These are phyloP conservation scores for Wickerhamiella azyma DNA, from an alignment of 805 yeast genomes.

Conservation along the genomic window DNA sequence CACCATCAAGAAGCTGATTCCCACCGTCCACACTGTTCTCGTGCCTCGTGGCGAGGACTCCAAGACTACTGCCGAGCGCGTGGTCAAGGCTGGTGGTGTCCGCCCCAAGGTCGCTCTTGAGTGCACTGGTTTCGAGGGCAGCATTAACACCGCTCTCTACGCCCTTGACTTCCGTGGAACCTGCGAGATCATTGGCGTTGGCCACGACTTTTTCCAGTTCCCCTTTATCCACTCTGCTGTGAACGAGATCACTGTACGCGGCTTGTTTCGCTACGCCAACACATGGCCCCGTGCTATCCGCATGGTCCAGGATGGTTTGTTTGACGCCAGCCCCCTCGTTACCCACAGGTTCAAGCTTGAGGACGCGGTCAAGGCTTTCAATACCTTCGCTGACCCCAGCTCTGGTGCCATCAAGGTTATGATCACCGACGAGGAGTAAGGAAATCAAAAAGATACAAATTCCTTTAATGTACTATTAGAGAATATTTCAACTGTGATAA, in stretches of 20 bases:
- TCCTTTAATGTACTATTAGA: not conserved
- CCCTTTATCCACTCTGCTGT: slow-evolving; percentile 44
- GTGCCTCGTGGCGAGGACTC: slow-evolving; percentile 32
- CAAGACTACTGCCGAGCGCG: slow-evolving; percentile 20
- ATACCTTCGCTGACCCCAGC: slow-evolving; percentile 28
- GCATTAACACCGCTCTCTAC: slow-evolving; percentile 35
- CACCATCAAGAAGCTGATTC: slow-evolving; percentile 35
- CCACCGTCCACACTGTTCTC: slow-evolving; percentile 34
- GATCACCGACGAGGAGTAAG: slow-evolving; percentile 27
- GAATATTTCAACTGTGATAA: not conserved
- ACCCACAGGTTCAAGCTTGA: slow-evolving; percentile 37
- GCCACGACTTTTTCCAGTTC: slow-evolving; percentile 33
- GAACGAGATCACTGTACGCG: slow-evolving; percentile 39
- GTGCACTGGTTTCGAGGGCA: slow-evolving; percentile 41
- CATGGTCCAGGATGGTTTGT: slow-evolving; percentile 32
- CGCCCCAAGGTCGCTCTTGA: slow-evolving; percentile 36
- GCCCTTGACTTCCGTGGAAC: slow-evolving; percentile 36
- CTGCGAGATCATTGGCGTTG: slow-evolving; percentile 39
- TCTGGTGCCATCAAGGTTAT: slow-evolving; percentile 37
- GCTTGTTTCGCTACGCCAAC: slow-evolving; percentile 41
- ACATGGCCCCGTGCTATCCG: slow-evolving; percentile 46
- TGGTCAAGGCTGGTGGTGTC: slow-evolving; percentile 29
- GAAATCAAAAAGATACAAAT: too few relatives aligned
- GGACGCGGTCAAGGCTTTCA: slow-evolving; percentile 36
- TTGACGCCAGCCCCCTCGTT: slow-evolving; percentile 34